Conservation (phyloP, 768 basidiomycete species). For the Psilocybe azurescens region DNA sequence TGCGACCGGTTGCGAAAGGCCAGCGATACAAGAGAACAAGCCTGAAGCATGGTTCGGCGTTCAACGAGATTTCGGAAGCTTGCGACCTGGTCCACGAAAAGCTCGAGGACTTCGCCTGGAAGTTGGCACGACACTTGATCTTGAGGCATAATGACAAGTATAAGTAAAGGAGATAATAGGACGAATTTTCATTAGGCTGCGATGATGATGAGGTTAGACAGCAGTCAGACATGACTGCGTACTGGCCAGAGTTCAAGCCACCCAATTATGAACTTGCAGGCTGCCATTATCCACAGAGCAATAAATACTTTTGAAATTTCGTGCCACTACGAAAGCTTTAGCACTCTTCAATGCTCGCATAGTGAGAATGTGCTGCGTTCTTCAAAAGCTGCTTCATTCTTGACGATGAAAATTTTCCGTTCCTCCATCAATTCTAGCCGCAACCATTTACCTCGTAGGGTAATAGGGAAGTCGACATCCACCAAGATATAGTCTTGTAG, state of each 20-base stretch:
- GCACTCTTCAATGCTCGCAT: constrained; percentile 11
- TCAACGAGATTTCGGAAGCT: not conserved
- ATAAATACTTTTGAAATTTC: not conserved
- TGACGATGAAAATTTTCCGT: constrained; percentile 18
- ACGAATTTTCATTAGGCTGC: not conserved
- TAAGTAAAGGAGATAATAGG: not conserved
- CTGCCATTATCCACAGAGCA: not conserved
- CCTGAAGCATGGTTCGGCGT: constrained; percentile 8
- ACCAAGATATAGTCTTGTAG: constrained; percentile 21
- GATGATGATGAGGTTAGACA: too few relatives aligned
- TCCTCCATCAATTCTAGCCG: constrained; percentile 27
- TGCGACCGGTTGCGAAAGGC: constrained; percentile 19
- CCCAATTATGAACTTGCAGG: too few relatives aligned
- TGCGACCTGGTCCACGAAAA: constrained; percentile 5
- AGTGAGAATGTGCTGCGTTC: constrained; percentile 11
- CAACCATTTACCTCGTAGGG: constrained; percentile 17
- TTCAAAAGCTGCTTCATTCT: constrained; percentile 10
- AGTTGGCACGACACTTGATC: not conserved
- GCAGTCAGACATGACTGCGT: not conserved
- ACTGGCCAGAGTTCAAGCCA: too few relatives aligned
- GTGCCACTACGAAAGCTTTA: too few relatives aligned
- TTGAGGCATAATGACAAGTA: not conserved
- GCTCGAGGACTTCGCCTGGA: constrained; percentile 5
- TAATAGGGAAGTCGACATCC: constrained; percentile 22
- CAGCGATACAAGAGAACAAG: constrained; percentile 17